Percentiles rank a stretch among this genome's conserved stretches.
Evolutionary conservation across 768 basidiomycete genomes (phyloP).

Genomic region (Agrocybe pediades): DNA sequence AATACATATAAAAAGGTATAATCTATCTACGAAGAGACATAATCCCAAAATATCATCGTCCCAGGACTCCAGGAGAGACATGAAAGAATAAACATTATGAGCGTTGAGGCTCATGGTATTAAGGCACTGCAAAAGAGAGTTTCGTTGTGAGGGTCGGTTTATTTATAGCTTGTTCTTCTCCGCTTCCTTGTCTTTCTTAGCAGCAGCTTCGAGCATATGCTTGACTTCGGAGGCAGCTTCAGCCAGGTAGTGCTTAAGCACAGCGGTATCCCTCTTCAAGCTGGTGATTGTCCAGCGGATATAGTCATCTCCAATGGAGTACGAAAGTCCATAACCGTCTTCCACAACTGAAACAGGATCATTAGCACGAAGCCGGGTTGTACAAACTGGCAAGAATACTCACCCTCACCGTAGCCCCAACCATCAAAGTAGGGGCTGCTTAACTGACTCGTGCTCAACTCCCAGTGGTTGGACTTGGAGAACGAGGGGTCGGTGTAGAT

Average conservation of each 20-base stretch:
- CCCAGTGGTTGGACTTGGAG: slow-evolving; percentile 80
- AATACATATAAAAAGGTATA: not conserved
- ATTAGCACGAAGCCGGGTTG: not conserved
- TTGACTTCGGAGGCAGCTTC: slow-evolving; percentile 82
- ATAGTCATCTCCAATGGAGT: slow-evolving; percentile 82
- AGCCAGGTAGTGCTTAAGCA: slow-evolving; percentile 68
- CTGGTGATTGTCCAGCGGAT: slow-evolving; percentile 93
- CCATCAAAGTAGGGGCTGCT: slow-evolving; percentile 82
- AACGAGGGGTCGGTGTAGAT: slow-evolving; percentile 79
- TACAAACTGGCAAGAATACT: slow-evolving; percentile 20
- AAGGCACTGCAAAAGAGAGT: no score
- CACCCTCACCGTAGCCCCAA: slow-evolving; percentile 97
- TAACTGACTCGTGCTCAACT: slow-evolving; percentile 89
- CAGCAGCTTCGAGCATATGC: slow-evolving; percentile 72
- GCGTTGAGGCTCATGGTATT: no score
- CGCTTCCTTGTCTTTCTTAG: slow-evolving; percentile 40
- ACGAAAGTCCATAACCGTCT: slow-evolving; percentile 91
- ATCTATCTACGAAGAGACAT: not conserved
- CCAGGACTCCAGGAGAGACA: not conserved
- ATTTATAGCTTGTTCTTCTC: slow-evolving; percentile 21
- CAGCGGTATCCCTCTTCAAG: slow-evolving; percentile 52
- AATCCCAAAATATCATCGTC: not conserved
- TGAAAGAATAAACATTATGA: not conserved
- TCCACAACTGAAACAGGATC: slow-evolving; percentile 62
- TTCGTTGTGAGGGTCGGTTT: not conserved